Percentiles rank a stretch among this genome's conserved stretches.
These are phyloP conservation scores for Globisporangium rhizosaccharum DNA, from an alignment of 352 stramenopile genomes.

Conservation along the genomic window DNA sequence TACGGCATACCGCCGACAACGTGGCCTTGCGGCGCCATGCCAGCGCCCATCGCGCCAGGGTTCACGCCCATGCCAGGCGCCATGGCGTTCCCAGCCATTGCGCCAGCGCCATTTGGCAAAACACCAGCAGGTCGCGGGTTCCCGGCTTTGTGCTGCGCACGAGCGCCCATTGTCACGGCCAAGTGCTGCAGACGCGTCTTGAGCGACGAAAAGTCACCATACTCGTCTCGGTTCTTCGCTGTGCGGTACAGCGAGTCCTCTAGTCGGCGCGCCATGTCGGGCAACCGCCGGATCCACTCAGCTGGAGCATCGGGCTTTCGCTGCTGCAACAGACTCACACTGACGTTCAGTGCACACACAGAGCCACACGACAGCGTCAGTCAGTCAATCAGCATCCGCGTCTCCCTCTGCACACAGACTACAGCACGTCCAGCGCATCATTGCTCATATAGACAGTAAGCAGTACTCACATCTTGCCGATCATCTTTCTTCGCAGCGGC, in stretches of 20 bases:
- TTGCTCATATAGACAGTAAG: too few species aligned
- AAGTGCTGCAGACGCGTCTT: constrained; percentile 96
- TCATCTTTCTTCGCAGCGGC: constrained; percentile 84
- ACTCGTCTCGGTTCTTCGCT: constrained; percentile 91
- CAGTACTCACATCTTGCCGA: constrained; percentile 83
- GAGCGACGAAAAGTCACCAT: constrained; percentile 94
- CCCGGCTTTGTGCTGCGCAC: constrained; percentile 71
- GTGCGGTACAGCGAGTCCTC: constrained; percentile 97
- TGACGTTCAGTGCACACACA: constrained; percentile 15
- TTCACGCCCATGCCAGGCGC: constrained; percentile 48
- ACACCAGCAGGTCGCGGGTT: constrained; percentile 34
- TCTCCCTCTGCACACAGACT: too few species aligned
- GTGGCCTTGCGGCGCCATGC: constrained; percentile 55
- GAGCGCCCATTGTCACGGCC: constrained; percentile 87
- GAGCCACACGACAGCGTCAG: neutral
- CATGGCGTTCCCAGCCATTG: constrained; percentile 32
- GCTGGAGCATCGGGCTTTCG: constrained; percentile 95
- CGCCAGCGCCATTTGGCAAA: constrained; percentile 28
- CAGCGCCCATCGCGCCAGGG: constrained; percentile 24
- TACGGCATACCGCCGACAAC: constrained; percentile 72
- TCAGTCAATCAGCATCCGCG: neutral
- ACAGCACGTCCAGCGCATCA: neutral
- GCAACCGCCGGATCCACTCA: constrained; percentile 96
- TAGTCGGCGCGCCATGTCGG: constrained; percentile 96
- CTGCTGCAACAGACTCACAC: constrained; percentile 94